A percentile compares a stretch with the other conserved stretches of the same genome.
These are phyloP conservation scores for Nothophaeocryptopus gaeumannii DNA, from an alignment of 2,329 filamentous ascomycete genomes.

Conservation along the genomic window DNA sequence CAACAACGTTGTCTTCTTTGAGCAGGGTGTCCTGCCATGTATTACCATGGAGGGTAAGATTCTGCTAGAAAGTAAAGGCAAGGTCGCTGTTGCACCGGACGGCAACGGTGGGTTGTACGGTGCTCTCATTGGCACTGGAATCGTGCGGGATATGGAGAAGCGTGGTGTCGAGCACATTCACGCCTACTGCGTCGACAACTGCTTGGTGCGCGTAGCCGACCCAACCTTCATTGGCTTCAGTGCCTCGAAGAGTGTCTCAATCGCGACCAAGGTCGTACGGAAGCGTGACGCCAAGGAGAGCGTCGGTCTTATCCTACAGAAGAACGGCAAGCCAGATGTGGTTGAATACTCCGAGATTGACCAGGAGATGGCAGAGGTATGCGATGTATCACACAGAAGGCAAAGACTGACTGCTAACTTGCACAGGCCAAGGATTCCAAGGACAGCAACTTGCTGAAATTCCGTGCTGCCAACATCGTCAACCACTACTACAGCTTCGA, in stretches of 20 bases:
- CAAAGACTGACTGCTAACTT: constrained; percentile 9
- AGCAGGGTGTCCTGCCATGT: constrained; percentile 93
- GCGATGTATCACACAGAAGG: background rate
- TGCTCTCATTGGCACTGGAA: constrained; percentile 75
- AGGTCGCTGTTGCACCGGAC: constrained; percentile 90
- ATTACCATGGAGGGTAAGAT: constrained; percentile 98
- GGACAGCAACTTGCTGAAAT: constrained; percentile 79
- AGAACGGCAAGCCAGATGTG: constrained; percentile 94
- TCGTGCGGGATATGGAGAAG: constrained; percentile 81
- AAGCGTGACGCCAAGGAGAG: constrained; percentile 96
- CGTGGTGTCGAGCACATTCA: constrained; percentile 93
- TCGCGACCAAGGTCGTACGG: constrained; percentile 98
- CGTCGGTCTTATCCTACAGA: constrained; percentile 88
- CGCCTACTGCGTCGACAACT: constrained; percentile 98
- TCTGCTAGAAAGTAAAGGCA: constrained; percentile 82
- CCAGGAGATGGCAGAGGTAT: constrained; percentile 60
- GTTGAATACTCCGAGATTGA: constrained; percentile 99
- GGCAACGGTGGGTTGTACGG: constrained; percentile 97
- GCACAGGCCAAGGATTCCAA: constrained; percentile 78
- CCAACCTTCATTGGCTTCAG: constrained; percentile 93
- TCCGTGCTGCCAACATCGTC: constrained; percentile 97
- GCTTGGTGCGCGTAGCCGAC: constrained; percentile 97
- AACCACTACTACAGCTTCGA: constrained; percentile 99
- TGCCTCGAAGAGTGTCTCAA: constrained; percentile 82
- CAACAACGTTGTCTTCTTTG: constrained; percentile 87